Evolutionary conservation across 1,139 yeast genomes (phyloP), one percentile per base, ranked within the genome.

Genomic region (Candida pseudoviswanathii): DNA sequence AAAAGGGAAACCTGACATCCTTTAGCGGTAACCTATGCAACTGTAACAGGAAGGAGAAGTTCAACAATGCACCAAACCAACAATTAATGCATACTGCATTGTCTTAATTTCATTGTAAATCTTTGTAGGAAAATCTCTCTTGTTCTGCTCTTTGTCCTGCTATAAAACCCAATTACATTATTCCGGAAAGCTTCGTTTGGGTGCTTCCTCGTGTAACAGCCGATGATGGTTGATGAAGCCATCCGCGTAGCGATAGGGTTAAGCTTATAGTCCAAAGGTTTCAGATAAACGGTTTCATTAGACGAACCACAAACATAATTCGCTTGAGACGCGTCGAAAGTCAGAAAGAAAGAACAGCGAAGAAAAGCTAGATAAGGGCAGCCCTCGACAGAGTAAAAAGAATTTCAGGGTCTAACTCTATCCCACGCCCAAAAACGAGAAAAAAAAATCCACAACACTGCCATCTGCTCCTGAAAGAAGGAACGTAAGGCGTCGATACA

Each of bases 71-170:
- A 11, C 24, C 26, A 22, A 36, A 36, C 26, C 39, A 9, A 36
- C 38, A 34, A 16, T 11, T 34, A 21, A 34, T 16, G 39, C 39
- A 22, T 22, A 5, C 22, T 36, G 26, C 39, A 36, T 22, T 36
- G 39, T 36, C 39, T 36, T 36, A 21, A 36, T 36, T 36, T 36
- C 39, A 36, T 36, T 36, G 39, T 24, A 36, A 36, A 36, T 36
- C 39, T 7, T n/a, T 22, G 10, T 8, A 6, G 38, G 39, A 36
- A 36, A 36, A 36, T 36, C 39, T 36, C 39, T 7, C 39, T 36
- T 21, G 39, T 36, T 36, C 9, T 36, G 8, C 30, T 27, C 16
- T 6, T 30, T 30, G 33, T 30, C n/a, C 8, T 30, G n/a, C 6
- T n/a, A 32, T 21, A 5, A 7, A 10, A 32, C 34, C 10, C 34